These are phyloP conservation scores for Auriscalpium vulgare DNA, from an alignment of 768 basidiomycete genomes.

Conservation along the genomic window DNA sequence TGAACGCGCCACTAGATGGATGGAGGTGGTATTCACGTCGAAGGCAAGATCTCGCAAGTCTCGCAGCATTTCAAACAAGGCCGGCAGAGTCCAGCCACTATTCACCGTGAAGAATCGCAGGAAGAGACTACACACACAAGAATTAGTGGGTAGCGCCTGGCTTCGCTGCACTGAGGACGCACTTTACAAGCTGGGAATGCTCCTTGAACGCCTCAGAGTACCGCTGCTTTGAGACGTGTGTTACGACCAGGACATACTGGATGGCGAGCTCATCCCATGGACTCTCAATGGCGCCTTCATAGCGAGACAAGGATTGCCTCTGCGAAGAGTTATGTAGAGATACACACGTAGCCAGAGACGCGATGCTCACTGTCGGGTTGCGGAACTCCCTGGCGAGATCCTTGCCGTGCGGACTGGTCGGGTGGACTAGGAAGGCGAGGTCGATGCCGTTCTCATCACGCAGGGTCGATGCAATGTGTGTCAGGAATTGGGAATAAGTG, in stretches of 20 bases:
- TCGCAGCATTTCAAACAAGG: conserved; percentile 70
- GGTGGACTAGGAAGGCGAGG: conserved; percentile 67
- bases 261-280: conserved; percentile 88
- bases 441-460: conserved; percentile 57
- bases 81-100: conserved; percentile 81
- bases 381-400: conserved; percentile 66
- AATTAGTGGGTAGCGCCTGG: not conserved
- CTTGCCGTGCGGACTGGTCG: conserved; percentile 71
- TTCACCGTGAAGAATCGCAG: conserved; percentile 74
- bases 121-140: conserved; percentile 43
- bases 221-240: conserved; percentile 59
- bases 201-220: conserved; percentile 74
- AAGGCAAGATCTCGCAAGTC: conserved; percentile 82
- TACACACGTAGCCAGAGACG: not conserved
- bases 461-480: conserved; percentile 54
- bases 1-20: not conserved
- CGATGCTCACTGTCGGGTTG: conserved; percentile 39
- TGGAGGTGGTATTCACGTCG: conserved; percentile 43
- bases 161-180: conserved; percentile 26
- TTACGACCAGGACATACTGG: conserved; percentile 71
- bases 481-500: conserved; percentile 52
- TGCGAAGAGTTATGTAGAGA: conserved; percentile 7
- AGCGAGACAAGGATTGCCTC: conserved; percentile 29
- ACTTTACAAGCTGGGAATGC: conserved; percentile 70
- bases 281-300: conserved; percentile 54